Percentiles rank a stretch among this genome's conserved stretches.
Conservation (phyloP, 2,329 filamentous ascomycete species). For the Pseudogymnoascus sp. region DNA sequence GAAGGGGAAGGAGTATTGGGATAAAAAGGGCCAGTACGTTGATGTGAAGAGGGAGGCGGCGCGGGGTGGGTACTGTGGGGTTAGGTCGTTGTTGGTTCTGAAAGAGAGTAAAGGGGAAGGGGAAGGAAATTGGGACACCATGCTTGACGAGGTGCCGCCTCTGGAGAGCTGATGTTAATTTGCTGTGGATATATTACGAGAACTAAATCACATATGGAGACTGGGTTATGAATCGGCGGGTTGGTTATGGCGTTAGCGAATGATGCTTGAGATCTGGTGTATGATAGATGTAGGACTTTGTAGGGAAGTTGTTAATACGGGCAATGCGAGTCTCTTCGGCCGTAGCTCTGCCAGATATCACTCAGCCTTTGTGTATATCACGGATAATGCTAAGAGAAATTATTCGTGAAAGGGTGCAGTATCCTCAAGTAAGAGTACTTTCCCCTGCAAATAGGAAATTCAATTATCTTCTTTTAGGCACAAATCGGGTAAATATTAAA, state of each 20-base stretch:
- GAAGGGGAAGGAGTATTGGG: slow-evolving; percentile 19
- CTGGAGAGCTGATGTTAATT: slow-evolving; percentile 12
- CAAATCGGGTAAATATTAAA: neutral
- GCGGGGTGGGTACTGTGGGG: slow-evolving; percentile 48
- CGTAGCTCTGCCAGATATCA: too few species aligned
- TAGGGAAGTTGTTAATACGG: neutral
- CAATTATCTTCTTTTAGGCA: neutral
- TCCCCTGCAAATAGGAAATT: neutral
- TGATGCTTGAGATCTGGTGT: neutral
- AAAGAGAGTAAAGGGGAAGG: slow-evolving; percentile 28
- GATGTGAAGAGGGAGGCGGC: slow-evolving; percentile 37
- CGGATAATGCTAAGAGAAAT: neutral
- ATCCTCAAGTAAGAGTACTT: neutral
- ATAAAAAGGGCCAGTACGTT: slow-evolving; percentile 31
- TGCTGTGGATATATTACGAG: neutral
- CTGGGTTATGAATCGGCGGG: neutral
- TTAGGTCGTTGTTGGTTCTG: slow-evolving; percentile 43
- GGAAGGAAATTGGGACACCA: slow-evolving; percentile 28
- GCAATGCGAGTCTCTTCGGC: neutral
- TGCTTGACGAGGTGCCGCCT: slow-evolving; percentile 23
- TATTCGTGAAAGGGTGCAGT: neutral
- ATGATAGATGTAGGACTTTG: neutral
- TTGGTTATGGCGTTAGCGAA: neutral
- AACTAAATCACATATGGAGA: neutral
- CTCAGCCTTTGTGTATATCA: too few species aligned